Percentiles rank a stretch among this genome's conserved stretches.
phyloP scores from a whole-genome alignment of 495 filamentous ascomycete species.

The Beverwykella pulmonaria region DNA sequence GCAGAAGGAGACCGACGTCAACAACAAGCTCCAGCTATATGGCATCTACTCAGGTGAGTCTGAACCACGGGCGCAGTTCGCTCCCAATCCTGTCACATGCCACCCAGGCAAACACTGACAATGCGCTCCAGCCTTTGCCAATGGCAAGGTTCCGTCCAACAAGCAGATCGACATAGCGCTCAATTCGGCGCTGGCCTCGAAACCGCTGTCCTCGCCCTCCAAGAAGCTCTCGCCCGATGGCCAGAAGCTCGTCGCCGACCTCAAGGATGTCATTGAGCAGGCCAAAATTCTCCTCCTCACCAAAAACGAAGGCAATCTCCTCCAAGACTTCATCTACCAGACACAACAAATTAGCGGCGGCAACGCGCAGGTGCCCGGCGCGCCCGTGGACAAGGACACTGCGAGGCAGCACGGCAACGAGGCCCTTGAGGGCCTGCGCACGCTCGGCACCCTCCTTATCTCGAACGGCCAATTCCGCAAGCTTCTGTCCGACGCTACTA shows the following conservation, averaged over 20 bases:
- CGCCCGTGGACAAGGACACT: conserved; percentile 71
- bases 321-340: conserved; percentile 97
- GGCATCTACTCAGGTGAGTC: conserved; percentile 77
- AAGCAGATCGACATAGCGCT: conserved; percentile 94
- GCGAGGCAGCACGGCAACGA: conserved; percentile 80
- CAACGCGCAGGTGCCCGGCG: conserved; percentile 59
- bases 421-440: conserved; percentile 82
- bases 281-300: conserved; percentile 85
- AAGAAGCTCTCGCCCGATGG: conserved; percentile 82
- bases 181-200: conserved; percentile 75
- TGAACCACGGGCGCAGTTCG: not conserved
- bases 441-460: conserved; percentile 84
- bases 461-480: conserved; percentile 98
- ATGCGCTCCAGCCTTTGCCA: conserved; percentile 68
- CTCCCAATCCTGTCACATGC: too few species aligned
- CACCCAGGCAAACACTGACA: conserved; percentile 14
- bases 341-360: conserved; percentile 71
- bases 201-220: conserved; percentile 69
- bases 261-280: conserved; percentile 81
- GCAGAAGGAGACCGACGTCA: conserved; percentile 65
- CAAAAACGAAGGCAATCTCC: conserved; percentile 92
- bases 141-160: conserved; percentile 79
- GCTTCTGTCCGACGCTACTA: conserved; percentile 81
- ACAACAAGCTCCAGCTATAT: conserved; percentile 91
- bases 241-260: conserved; percentile 70